Evolutionary conservation across 2,329 filamentous ascomycete genomes (phyloP).

Genomic region (Colletotrichum sp.): DNA sequence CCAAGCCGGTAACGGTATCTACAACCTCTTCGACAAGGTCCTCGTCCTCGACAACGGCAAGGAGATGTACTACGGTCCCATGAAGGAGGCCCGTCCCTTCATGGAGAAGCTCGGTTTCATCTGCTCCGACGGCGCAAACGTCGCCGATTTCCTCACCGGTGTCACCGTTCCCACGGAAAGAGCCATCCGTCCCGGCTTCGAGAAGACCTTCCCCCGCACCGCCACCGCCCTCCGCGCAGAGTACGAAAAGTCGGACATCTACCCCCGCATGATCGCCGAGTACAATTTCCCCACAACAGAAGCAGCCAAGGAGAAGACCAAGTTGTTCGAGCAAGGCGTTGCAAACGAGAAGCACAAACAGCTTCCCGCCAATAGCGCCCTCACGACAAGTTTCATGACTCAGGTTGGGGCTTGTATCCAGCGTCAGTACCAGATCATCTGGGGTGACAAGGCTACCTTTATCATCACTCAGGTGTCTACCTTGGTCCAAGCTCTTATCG

Average conservation of each 20-base stretch:
- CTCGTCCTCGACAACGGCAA: constrained; percentile 71
- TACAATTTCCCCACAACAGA: constrained; percentile 61
- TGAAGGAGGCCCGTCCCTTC: constrained; percentile 63
- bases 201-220: constrained; percentile 49
- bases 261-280: constrained; percentile 55
- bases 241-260: constrained; percentile 59
- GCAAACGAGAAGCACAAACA: constrained; percentile 58
- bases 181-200: constrained; percentile 52
- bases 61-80: constrained; percentile 69
- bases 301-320: constrained; percentile 52
- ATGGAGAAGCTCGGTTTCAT: constrained; percentile 70
- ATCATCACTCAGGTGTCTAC: constrained; percentile 66
- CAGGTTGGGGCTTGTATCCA: constrained; percentile 63
- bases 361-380: constrained; percentile 57
- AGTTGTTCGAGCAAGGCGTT: constrained; percentile 59
- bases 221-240: constrained; percentile 46
- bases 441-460: constrained; percentile 68
- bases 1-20: constrained; percentile 74
- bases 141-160: constrained; percentile 70
- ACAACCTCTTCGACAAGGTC: constrained; percentile 73
- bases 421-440: constrained; percentile 70
- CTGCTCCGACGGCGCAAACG: constrained; percentile 65
- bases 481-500: constrained; percentile 64
- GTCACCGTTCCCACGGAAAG: constrained; percentile 73
- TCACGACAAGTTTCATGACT: constrained; percentile 57